These are phyloP conservation scores for Lumnitzera littorea DNA, from an alignment of 345 rosid species.

Conservation along the genomic window DNA sequence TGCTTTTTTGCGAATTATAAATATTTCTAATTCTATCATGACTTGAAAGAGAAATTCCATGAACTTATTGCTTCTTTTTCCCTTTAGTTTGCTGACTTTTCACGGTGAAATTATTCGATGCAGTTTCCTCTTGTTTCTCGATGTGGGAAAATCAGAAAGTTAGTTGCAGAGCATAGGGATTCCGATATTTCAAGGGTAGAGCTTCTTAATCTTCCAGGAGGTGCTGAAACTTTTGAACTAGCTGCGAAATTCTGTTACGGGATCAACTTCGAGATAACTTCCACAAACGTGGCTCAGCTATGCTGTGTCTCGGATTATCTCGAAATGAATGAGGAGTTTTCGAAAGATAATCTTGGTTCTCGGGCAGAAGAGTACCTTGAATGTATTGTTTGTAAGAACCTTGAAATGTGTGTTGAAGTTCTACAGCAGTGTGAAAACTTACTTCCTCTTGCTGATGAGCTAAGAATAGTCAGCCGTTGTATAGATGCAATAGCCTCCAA, in stretches of 20 bases:
- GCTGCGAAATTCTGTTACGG: constrained; percentile 96
- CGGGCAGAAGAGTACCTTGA: constrained; percentile 90
- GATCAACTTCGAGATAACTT: constrained; percentile 82
- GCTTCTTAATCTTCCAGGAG: constrained; percentile 89
- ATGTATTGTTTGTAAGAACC: constrained; percentile 75
- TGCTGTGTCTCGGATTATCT: constrained; percentile 83
- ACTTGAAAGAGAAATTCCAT: no score
- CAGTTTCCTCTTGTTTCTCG: constrained; percentile 95
- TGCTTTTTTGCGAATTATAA: no score
- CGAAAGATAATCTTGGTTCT: constrained; percentile 77
- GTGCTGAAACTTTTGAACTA: constrained; percentile 70
- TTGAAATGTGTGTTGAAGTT: constrained; percentile 84
- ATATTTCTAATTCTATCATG: no score
- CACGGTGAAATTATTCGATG: constrained; percentile 8
- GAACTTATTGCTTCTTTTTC: no score
- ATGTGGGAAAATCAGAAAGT: constrained; percentile 73
- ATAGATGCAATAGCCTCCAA: constrained; percentile 90
- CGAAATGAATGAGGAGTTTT: constrained; percentile 87
- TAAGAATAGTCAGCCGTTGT: constrained; percentile 68
- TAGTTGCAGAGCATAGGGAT: constrained; percentile 86
- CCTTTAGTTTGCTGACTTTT: no score
- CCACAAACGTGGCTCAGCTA: constrained; percentile 82
- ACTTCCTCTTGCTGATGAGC: constrained; percentile 91
- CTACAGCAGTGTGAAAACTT: constrained; percentile 81
- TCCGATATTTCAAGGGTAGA: constrained; percentile 83